Base-by-base conservation (phyloP, 345 rosid genomes). In the Eucalyptus marginata region DNA sequence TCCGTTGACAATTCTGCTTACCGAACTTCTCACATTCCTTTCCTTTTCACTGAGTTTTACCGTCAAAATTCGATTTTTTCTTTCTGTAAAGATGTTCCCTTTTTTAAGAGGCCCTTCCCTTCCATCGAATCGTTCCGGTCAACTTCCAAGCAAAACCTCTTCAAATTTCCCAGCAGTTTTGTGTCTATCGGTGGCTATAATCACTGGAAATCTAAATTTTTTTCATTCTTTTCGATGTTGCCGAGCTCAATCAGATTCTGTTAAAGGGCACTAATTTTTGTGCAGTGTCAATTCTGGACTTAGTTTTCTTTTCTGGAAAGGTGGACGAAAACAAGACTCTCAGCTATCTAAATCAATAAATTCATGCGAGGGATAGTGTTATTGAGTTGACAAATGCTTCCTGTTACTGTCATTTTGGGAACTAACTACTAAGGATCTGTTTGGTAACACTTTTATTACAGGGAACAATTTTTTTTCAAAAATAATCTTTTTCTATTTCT, bases 1-100 rank as follows among this genome's bases (percentile, higher is more conserved):
- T 92, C 89, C 87, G 89, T 96, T 92, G 94, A 92, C 94, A 66
- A 86, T 92, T 95, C 95, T 96, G 97, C 97, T 96, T 95, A 96
- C 98, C 96, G 97, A 96, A 92, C 94, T 95, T 95, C 95, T 90
- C n/a, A 95, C 94, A 95, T 91, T 87, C 56, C 47, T 18, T 25
- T 64, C 68, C 13, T 7, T 4, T 5, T 46, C 11, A 52, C 27
- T 11, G 5, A 25, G 3, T 5, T 33, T 58, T 58, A 40, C 2
- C 50, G 0, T 36, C 89, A 6, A 71, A 12, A n/a, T 33, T 46
- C 44, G 1, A 25, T 16, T 1, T 25, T 27, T 40, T 7, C 49
- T 44, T 18, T 7, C 36, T n/a, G 22, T 3, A 24, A 44, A 27
- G 11, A 12, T 15, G 6, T 52, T 13, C 10, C 3, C 7, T 29